phyloP scores from a whole-genome alignment of 345 rosid species.

The Sapria himalayana region DNA sequence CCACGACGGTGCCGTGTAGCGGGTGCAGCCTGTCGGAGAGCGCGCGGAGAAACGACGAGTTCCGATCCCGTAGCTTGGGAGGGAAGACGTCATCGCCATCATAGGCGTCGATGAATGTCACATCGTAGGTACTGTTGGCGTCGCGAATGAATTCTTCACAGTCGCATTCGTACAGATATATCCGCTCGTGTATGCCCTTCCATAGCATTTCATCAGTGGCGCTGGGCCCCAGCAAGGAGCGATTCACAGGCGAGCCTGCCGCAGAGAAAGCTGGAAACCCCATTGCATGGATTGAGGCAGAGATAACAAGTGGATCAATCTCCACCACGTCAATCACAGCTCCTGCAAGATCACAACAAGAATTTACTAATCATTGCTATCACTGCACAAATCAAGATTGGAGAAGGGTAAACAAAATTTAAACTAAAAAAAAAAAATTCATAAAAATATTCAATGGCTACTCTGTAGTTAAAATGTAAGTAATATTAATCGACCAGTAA shows the following conservation, averaged over 20 bases:
- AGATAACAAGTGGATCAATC: slow-evolving; percentile 69
- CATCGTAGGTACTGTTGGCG: slow-evolving; percentile 26
- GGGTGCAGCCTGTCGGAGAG: slow-evolving; percentile 37
- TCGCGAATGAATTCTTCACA: slow-evolving; percentile 46
- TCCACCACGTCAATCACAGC: slow-evolving; percentile 55
- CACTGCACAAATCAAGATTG: too few species aligned
- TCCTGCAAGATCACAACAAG: slow-evolving; percentile 43
- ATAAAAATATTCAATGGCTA: too few species aligned
- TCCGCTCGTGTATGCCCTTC: slow-evolving; percentile 76
- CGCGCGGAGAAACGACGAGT: slow-evolving; percentile 42
- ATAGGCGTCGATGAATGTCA: slow-evolving; percentile 79
- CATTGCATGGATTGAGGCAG: slow-evolving; percentile 52
- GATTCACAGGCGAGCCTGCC: slow-evolving; percentile 24
- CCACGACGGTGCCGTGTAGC: slow-evolving; percentile 60
- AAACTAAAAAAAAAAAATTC: too few species aligned
- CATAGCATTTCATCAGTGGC: slow-evolving; percentile 38
- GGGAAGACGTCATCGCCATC: slow-evolving; percentile 89
- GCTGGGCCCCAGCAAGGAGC: slow-evolving; percentile 20
- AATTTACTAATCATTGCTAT: too few species aligned
- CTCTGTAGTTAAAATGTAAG: too few species aligned
- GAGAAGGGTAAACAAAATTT: too few species aligned
- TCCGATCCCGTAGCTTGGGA: slow-evolving; percentile 51
- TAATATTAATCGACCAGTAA: too few species aligned
- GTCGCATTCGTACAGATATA: slow-evolving; percentile 50
- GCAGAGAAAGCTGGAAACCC: slow-evolving; percentile 75